Conservation (phyloP, 1,284 basidiomycete species). For the Ceratobasidium sp. region DNA sequence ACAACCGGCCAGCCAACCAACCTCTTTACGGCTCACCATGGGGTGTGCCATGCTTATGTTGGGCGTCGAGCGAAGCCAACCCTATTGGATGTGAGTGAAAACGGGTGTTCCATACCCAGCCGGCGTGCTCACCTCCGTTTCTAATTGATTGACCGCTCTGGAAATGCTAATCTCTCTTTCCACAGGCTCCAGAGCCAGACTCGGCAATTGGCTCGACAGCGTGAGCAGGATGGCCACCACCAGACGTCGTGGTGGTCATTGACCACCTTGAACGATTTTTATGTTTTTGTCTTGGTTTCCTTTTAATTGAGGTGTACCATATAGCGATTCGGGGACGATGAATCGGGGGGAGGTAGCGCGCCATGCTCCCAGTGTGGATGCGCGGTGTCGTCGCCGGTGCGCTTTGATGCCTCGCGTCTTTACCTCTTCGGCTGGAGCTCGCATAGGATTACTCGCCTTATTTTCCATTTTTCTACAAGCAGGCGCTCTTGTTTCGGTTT, state of each 20-base stretch:
- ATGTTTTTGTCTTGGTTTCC: not conserved
- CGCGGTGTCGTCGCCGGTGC: not conserved
- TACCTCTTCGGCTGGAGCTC: not conserved
- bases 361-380: not conserved
- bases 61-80: no score
- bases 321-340: slow-evolving; percentile 5
- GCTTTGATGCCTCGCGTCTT: not conserved
- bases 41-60: no score
- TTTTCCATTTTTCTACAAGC: slow-evolving; percentile 9
- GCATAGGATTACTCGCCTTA: not conserved
- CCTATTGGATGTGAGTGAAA: slow-evolving; percentile 22
- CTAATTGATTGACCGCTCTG: not conserved
- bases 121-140: slow-evolving; percentile 15
- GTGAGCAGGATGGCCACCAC: slow-evolving; percentile 39
- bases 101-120: slow-evolving; percentile 16
- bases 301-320: not conserved
- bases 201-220: slow-evolving; percentile 31
- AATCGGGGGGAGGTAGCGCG: slow-evolving; percentile 33
- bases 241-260: slow-evolving; percentile 10
- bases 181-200: slow-evolving; percentile 42
- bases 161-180: slow-evolving; percentile 7
- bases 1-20: no score
- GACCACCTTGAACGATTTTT: not conserved
- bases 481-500: slow-evolving; percentile 23
- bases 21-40: no score